Percentiles rank a stretch among this genome's conserved stretches.
These are phyloP conservation scores for Hanseniaspora occidentalis DNA, from an alignment of 805 yeast species.

Conservation along the genomic window DNA sequence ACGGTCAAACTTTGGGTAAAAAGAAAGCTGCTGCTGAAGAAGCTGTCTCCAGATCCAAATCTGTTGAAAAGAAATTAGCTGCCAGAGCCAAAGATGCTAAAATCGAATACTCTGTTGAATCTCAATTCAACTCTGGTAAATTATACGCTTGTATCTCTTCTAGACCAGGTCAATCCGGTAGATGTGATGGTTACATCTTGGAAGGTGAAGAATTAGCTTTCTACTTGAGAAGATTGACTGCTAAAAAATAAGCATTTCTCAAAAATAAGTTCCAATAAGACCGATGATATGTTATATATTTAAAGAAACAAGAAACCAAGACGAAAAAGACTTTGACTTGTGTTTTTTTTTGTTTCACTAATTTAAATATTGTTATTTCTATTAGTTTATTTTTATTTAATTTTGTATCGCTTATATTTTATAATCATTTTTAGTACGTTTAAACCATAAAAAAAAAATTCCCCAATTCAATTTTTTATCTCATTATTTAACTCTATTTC, in stretches of 20 bases:
- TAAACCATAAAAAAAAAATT: no score
- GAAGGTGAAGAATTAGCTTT: constrained; percentile 99
- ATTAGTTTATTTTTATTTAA: no score
- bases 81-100: constrained; percentile 76
- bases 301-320: no score
- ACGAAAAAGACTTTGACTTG: no score
- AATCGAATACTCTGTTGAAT: constrained; percentile 81
- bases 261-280: background rate
- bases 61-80: constrained; percentile 86
- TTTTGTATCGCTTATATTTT: no score
- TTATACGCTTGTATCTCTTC: constrained; percentile 97
- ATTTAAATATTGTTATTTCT: no score
- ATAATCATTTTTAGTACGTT: no score
- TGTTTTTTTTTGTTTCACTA: no score
- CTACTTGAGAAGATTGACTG: constrained; percentile 99
- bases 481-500: no score
- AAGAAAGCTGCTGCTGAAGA: constrained; percentile 48
- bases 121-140: constrained; percentile 98
- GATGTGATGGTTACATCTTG: constrained; percentile 99
- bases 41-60: constrained; percentile 54
- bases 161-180: constrained; percentile 99
- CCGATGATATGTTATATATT: no score
- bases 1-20: constrained; percentile 90
- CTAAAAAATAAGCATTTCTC: constrained; percentile 70
- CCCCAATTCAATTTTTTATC: no score